Evolutionary conservation across 2,329 filamentous ascomycete species (phyloP), one percentile per base, ranked within the genome.

Genomic region (Talaromyces albobiverticillius): DNA sequence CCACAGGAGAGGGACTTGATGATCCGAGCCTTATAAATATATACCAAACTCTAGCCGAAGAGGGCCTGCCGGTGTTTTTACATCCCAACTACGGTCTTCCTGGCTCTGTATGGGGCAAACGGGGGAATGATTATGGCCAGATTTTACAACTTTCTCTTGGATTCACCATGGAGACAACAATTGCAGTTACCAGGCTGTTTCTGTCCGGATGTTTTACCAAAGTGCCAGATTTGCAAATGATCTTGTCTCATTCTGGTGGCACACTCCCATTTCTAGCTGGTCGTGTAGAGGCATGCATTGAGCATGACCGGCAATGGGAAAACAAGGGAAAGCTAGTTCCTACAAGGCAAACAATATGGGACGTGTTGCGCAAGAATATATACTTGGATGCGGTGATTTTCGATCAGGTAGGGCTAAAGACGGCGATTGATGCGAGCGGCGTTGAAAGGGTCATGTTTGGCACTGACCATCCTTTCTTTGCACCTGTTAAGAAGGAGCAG

Each of bases 11-110:
- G 9, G 91, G 92, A 0, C 79, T 96, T 1, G 92, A 96, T 66
- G 92, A 96, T 69, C 79, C 82, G 2, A 72, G 74, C 1, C 73
- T 96, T 22, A 79, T 93, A 31, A 84, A 87, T 0, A 80, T 96
- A 9, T 89, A 90, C 71, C 69, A 78, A 10, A 85, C 86, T 0
- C 71, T 96, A 1, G 83, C 89, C 36, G 79, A 81, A 36, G 81
- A 82, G 0, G 70, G 77, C 7, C 76, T 89, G 31, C 77, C 88
- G 20, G 77, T 95, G 46, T 96, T 96, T 73, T 71, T 96, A 51
- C 92, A 96, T 70, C 92, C 92, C 25, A 92, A 96, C 71, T 96
- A 96, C 68, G 92, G 92, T 1, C 80, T 96, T 2, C 91, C 90
- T 0, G 82, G 82, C 55, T 82, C 84, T 7, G 89, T 95, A 3